Percentiles rank a stretch among this genome's conserved stretches.
phyloP scores from a whole-genome alignment of 148 eudicot species.

The Hydrangea macrophylla region DNA sequence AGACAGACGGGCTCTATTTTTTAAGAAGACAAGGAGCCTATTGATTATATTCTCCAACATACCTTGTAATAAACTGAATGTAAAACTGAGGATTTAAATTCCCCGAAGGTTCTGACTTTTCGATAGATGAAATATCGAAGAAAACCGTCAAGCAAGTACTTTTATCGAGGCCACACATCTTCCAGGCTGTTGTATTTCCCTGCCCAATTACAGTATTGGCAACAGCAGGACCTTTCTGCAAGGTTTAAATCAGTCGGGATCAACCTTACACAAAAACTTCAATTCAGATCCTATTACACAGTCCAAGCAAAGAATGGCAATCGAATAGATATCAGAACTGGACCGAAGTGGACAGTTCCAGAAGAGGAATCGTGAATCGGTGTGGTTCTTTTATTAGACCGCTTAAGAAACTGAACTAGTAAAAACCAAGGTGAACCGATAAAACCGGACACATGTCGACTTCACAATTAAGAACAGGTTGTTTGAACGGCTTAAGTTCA shows the following conservation, averaged over 20 bases:
- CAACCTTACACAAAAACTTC: background rate
- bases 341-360: no score
- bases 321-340: no score
- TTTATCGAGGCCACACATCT: constrained; percentile 83
- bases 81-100: constrained; percentile 58
- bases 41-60: background rate
- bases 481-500: no score
- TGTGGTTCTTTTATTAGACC: no score
- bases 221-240: constrained; percentile 93
- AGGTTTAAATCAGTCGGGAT: constrained; percentile 4
- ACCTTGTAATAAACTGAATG: constrained; percentile 88
- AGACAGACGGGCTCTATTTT: background rate
- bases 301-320: background rate
- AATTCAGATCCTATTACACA: background rate
- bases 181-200: constrained; percentile 92
- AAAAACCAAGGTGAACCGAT: no score
- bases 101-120: constrained; percentile 70
- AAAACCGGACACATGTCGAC: no score
- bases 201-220: constrained; percentile 83
- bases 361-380: no score
- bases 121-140: constrained; percentile 88
- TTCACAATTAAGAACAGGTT: no score
- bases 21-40: background rate
- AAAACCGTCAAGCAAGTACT: constrained; percentile 77
- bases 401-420: no score